Percentiles rank a stretch among this genome's conserved stretches.
These are phyloP conservation scores for Prosopis cineraria DNA, from an alignment of 306 rosid species.

Conservation along the genomic window DNA sequence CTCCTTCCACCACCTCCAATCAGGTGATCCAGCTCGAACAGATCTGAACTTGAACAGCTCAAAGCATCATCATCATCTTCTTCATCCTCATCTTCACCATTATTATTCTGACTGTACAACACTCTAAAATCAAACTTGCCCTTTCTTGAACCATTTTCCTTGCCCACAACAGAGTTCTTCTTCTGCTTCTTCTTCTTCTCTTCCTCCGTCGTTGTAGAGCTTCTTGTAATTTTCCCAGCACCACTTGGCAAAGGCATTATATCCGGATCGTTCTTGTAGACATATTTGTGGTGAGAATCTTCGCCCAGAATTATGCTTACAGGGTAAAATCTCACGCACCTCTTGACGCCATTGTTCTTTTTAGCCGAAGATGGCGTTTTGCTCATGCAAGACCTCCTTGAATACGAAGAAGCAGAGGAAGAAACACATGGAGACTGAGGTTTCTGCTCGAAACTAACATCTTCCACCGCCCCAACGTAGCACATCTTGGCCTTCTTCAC, in stretches of 20 bases:
- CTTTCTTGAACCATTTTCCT: not conserved
- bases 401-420: constrained; percentile 50
- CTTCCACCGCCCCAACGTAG: constrained; percentile 67
- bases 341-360: constrained; percentile 40
- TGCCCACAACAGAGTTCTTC: not conserved
- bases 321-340: constrained; percentile 65
- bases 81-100: constrained; percentile 50
- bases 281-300: constrained; percentile 48
- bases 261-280: constrained; percentile 46
- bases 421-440: constrained; percentile 48
- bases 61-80: constrained; percentile 48
- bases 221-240: constrained; percentile 34
- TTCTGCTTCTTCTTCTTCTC: constrained; percentile 1
- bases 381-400: constrained; percentile 69
- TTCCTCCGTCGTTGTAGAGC: constrained; percentile 32
- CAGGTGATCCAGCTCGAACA: constrained; percentile 71
- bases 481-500: constrained; percentile 81
- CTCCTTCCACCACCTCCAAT: constrained; percentile 59
- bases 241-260: constrained; percentile 43
- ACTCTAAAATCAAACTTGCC: constrained; percentile 33
- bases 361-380: constrained; percentile 25
- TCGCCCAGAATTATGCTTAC: constrained; percentile 58
- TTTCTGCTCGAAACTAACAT: constrained; percentile 55
- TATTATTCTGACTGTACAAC: constrained; percentile 32
- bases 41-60: constrained; percentile 73